Conservation (phyloP, 768 basidiomycete species). For the Roridomyces roridus region DNA sequence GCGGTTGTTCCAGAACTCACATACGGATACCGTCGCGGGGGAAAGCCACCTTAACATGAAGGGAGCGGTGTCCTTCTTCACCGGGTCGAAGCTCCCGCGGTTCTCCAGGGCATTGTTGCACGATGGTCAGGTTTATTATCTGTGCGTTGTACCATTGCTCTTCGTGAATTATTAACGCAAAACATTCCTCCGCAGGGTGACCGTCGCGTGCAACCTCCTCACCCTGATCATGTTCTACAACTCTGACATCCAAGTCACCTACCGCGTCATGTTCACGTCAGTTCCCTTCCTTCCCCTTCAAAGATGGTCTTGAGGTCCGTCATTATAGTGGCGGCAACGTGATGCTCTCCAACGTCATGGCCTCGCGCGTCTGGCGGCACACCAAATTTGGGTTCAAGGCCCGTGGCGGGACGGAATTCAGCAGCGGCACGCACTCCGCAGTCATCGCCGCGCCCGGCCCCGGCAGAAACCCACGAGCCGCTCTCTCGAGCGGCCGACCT, state of each 20-base stretch:
- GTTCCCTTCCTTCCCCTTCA: too few relatives aligned
- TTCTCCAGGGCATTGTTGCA: constrained; percentile 39
- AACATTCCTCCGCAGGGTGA: constrained; percentile 32
- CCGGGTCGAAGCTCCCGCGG: constrained; percentile 33
- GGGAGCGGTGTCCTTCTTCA: constrained; percentile 28
- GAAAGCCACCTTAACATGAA: constrained; percentile 23
- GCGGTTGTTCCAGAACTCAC: constrained; percentile 29
- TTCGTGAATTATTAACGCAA: not conserved
- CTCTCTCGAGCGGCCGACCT: too few relatives aligned
- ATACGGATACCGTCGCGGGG: constrained; percentile 12
- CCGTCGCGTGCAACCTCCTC: constrained; percentile 37
- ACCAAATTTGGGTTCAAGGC: constrained; percentile 31
- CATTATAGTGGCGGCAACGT: constrained; percentile 35
- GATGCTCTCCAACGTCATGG: constrained; percentile 38
- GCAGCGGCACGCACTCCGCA: too few relatives aligned
- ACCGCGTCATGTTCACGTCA: constrained; percentile 31
- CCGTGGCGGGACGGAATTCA: too few relatives aligned
- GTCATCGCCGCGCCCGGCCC: too few relatives aligned
- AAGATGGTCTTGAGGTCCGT: too few relatives aligned
- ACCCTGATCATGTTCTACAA: constrained; percentile 27
- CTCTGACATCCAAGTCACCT: constrained; percentile 26
- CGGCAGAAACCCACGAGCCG: too few relatives aligned
- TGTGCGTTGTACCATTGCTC: constrained; percentile 28
- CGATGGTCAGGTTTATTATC: constrained; percentile 46
- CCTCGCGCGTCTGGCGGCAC: constrained; percentile 41